Percentiles rank a stretch among this genome's conserved stretches.
Conservation (phyloP, 768 basidiomycete genomes). For the Mycena epipterygia region DNA sequence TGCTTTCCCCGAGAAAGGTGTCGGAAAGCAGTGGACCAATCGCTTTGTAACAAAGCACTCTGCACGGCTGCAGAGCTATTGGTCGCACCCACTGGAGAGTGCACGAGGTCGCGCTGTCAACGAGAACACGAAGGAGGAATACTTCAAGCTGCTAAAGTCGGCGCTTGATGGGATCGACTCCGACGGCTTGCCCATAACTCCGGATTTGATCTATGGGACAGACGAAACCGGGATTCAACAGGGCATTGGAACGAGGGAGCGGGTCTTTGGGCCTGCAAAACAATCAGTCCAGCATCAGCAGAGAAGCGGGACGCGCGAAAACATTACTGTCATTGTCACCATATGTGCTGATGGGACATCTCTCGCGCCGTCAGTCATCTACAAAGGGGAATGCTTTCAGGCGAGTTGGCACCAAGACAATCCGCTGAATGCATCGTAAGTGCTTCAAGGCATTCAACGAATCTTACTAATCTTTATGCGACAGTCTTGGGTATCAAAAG, state of each 20-base stretch:
- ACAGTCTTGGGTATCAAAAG: background rate
- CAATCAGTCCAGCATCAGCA: slow-evolving; percentile 50
- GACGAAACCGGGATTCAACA: slow-evolving; percentile 34
- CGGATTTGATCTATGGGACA: slow-evolving; percentile 23
- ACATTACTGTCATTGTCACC: slow-evolving; percentile 56
- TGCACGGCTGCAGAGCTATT: slow-evolving; percentile 33
- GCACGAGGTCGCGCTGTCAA: slow-evolving; percentile 46
- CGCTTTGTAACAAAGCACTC: slow-evolving; percentile 29
- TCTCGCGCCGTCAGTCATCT: slow-evolving; percentile 38
- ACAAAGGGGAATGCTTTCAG: background rate
- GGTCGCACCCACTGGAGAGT: slow-evolving; percentile 41
- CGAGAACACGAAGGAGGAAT: slow-evolving; percentile 41
- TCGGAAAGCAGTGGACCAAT: slow-evolving; percentile 42
- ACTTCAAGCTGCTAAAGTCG: slow-evolving; percentile 40
- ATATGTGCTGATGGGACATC: slow-evolving; percentile 56
- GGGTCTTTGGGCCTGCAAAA: slow-evolving; percentile 36
- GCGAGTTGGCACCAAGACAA: background rate
- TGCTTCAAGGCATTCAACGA: background rate
- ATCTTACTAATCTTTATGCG: background rate
- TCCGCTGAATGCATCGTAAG: slow-evolving; percentile 1
- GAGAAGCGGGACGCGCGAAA: slow-evolving; percentile 48
- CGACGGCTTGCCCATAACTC: slow-evolving; percentile 7
- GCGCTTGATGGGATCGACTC: slow-evolving; percentile 11
- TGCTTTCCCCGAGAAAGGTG: slow-evolving; percentile 32
- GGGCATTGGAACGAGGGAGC: slow-evolving; percentile 30